Evolutionary conservation across 2,329 filamentous ascomycete species (phyloP).

Genomic region (Penicillium sp.): DNA sequence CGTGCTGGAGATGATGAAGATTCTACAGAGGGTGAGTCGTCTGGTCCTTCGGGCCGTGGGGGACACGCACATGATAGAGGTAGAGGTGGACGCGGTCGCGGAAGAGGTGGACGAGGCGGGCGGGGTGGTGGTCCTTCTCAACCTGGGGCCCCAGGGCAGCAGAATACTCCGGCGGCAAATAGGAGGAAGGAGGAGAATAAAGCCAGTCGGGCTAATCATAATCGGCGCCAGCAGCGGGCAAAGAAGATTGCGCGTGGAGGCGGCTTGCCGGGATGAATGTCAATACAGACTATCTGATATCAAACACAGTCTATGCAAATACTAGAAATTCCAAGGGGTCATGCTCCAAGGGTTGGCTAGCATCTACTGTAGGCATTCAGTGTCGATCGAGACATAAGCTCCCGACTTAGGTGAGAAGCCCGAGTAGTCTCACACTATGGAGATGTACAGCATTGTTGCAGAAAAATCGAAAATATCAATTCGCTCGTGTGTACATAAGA

Average conservation of each 20-base stretch:
- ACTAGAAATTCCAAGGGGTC: neutral
- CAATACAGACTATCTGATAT: neutral
- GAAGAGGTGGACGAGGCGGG: constrained; percentile 51
- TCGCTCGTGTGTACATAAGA: neutral
- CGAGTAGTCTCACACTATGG: neutral
- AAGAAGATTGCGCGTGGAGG: constrained; percentile 63
- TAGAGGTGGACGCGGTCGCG: constrained; percentile 49
- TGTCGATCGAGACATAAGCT: neutral
- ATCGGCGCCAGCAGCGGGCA: constrained; percentile 69
- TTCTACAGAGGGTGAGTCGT: constrained; percentile 51
- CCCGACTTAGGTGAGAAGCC: neutral
- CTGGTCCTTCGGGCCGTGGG: constrained; percentile 29
- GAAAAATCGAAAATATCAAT: neutral
- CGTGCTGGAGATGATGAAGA: constrained; percentile 42
- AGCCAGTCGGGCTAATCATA: constrained; percentile 80
- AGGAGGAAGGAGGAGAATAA: constrained; percentile 81
- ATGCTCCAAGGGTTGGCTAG: neutral
- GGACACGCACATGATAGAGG: constrained; percentile 40
- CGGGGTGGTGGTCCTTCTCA: constrained; percentile 27
- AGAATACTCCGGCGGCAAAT: constrained; percentile 69
- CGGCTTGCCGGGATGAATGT: constrained; percentile 31
- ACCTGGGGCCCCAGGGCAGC: constrained; percentile 61
- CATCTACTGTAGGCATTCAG: neutral
- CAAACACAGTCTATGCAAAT: neutral
- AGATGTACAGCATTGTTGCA: neutral